Conservation (phyloP, 2,329 filamentous ascomycete species). For the Trichoderma aggressivum region DNA sequence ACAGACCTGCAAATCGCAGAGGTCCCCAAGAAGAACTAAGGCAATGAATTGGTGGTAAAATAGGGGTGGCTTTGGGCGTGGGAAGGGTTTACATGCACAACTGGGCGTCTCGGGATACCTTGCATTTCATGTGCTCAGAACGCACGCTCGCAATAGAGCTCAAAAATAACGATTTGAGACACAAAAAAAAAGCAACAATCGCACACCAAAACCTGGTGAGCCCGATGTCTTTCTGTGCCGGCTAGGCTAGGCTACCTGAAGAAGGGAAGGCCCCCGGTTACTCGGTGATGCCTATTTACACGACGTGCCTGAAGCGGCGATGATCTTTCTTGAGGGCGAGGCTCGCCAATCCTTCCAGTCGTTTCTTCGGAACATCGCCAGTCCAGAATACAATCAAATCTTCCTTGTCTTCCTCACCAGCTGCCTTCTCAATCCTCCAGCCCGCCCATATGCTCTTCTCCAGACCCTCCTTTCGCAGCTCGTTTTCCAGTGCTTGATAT, state of each 20-base stretch:
- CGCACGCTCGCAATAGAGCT: conserved; percentile 38
- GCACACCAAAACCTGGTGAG: neutral
- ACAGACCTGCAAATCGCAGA: conserved; percentile 52
- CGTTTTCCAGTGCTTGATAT: conserved; percentile 33
- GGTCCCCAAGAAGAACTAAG: conserved; percentile 52
- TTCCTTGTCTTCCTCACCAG: conserved; percentile 32
- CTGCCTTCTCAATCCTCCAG: conserved; percentile 42
- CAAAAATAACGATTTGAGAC: conserved; percentile 36
- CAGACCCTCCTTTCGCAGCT: conserved; percentile 30
- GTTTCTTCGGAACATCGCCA: conserved; percentile 35
- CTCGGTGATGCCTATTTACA: conserved; percentile 17
- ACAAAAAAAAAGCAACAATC: conserved; percentile 20
- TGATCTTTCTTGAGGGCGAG: conserved; percentile 24
- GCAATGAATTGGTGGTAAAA: conserved; percentile 26
- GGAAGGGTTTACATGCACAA: conserved; percentile 41
- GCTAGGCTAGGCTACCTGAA: neutral
- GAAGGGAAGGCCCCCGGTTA: neutral
- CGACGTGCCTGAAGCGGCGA: conserved; percentile 27
- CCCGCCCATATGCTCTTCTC: conserved; percentile 36
- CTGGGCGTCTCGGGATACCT: conserved; percentile 56
- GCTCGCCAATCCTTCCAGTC: conserved; percentile 28
- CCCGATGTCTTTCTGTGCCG: neutral
- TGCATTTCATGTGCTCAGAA: conserved; percentile 47
- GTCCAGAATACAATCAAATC: conserved; percentile 42
- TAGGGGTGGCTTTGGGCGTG: conserved; percentile 25